Base-by-base conservation (phyloP, 805 yeast genomes). In the Candida quercuum region DNA sequence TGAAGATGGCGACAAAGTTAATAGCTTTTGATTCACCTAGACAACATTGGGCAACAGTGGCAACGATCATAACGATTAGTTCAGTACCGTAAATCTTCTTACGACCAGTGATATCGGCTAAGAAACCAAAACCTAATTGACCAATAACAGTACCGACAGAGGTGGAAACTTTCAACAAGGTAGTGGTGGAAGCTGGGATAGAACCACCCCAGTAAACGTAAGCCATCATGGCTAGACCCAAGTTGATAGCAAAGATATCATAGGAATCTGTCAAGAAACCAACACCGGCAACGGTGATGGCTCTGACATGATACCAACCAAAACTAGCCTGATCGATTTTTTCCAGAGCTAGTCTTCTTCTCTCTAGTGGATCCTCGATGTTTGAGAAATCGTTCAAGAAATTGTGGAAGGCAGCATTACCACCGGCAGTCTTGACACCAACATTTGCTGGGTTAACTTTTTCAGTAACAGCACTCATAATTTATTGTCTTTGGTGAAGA, bases 111-210 rank as follows among this genome's bases (percentile, higher is more conserved):
- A 66, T 59, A 70, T 87, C 96, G 44, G 91, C 95, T 47, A 82
- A 51, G 56, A 74, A 68, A 66, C 96, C 96, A 54, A 87, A 88
- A 42, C 83, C 77, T 35, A 87, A 57, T 67, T 88, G 96, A 55
- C 96, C 96, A 56, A 88, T 74, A 48, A 87, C 95, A 30, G 96
- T 87, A 67, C 96, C 96, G 39, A 86, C 95, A 35, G 95, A 86
- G 18, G 96, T 87, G 36, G 95, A 85, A 37, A 84, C 89, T 67
- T 87, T 87, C 48, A 87, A 63, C 48, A 86, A 67, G 40, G 95
- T 86, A 40, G 67, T 60, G 37, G 94, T 83, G 35, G 94, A 79
- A 40, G 72, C 51, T 26, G 96, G 95, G 42, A 80, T 74, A 19
- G 43, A 33, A 39, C 74, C 72, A 14, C 60, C 64, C 88, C 89